These are phyloP conservation scores for Cyclotella cryptica DNA, from an alignment of 108 stramenopile genomes.

Conservation along the genomic window DNA sequence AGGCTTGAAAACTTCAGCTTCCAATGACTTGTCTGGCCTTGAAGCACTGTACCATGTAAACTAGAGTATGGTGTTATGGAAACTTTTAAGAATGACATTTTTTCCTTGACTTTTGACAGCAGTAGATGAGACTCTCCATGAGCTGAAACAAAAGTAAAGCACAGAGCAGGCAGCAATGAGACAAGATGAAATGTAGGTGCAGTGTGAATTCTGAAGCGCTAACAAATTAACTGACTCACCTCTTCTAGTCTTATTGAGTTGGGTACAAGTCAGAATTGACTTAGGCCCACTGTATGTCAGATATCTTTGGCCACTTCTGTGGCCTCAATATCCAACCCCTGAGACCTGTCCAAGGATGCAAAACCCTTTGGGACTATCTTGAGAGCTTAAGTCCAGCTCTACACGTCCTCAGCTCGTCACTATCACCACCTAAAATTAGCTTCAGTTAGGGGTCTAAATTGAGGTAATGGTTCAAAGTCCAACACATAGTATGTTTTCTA, in stretches of 20 bases:
- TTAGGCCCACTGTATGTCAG: too few species aligned
- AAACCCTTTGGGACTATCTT: too few species aligned
- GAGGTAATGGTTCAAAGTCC: too few species aligned
- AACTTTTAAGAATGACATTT: conserved; percentile 84
- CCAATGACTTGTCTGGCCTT: conserved; percentile 83
- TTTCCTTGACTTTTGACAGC: conserved; percentile 68
- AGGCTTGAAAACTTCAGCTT: conserved; percentile 76
- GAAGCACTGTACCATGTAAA: conserved; percentile 48
- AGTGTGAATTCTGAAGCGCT: not conserved
- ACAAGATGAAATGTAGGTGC: not conserved
- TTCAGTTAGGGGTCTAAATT: too few species aligned
- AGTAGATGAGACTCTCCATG: conserved; percentile 72
- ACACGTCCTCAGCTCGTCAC: too few species aligned
- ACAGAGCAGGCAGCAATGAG: not conserved
- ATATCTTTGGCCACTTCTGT: too few species aligned
- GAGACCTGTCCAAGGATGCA: too few species aligned
- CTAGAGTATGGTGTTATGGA: conserved; percentile 28
- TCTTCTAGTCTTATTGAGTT: conserved; percentile 66
- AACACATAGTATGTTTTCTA: too few species aligned
- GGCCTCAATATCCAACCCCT: too few species aligned
- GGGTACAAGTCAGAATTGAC: too few species aligned
- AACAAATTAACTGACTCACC: conserved; percentile 22
- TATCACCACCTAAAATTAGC: too few species aligned
- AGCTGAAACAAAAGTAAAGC: conserved; percentile 12
- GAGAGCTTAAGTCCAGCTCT: too few species aligned